Conservation (phyloP, 345 rosid genomes). For the Rhizophora mangle region DNA sequence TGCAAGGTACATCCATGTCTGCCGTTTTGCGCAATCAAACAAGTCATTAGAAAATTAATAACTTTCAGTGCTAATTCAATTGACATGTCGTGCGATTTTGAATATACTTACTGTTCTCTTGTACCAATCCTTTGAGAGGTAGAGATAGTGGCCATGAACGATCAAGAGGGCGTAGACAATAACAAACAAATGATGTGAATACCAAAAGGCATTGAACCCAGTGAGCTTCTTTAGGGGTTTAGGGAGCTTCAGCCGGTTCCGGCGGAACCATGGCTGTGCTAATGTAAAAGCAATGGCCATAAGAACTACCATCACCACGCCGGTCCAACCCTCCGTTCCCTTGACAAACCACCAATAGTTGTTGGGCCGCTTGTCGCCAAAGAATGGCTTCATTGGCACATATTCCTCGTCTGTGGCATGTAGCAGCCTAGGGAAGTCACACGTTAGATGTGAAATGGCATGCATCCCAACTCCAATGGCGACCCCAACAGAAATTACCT, state of each 20-base stretch:
- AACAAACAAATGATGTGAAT: constrained; percentile 75
- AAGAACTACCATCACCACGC: constrained; percentile 64
- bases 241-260: constrained; percentile 56
- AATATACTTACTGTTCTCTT: constrained; percentile 52
- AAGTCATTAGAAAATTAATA: too few relatives aligned
- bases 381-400: constrained; percentile 57
- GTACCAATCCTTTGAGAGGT: constrained; percentile 70
- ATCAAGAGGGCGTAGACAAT: constrained; percentile 65
- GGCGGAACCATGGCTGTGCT: constrained; percentile 80
- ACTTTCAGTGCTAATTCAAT: not conserved
- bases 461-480: constrained; percentile 63
- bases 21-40: constrained; percentile 4
- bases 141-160: constrained; percentile 59
- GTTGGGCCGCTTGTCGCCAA: constrained; percentile 52
- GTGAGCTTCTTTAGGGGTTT: constrained; percentile 53
- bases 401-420: constrained; percentile 58
- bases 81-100: not conserved
- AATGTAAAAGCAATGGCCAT: constrained; percentile 58
- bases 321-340: constrained; percentile 75
- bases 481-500: constrained; percentile 66
- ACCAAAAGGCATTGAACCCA: constrained; percentile 87
- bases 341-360: constrained; percentile 79
- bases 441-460: constrained; percentile 56
- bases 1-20: constrained; percentile 95
- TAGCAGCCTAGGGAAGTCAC: constrained; percentile 75